Evolutionary conservation across 1,139 yeast species (phyloP), one percentile per base, ranked within the genome.

Genomic region (Tardiomyces depauwii): DNA sequence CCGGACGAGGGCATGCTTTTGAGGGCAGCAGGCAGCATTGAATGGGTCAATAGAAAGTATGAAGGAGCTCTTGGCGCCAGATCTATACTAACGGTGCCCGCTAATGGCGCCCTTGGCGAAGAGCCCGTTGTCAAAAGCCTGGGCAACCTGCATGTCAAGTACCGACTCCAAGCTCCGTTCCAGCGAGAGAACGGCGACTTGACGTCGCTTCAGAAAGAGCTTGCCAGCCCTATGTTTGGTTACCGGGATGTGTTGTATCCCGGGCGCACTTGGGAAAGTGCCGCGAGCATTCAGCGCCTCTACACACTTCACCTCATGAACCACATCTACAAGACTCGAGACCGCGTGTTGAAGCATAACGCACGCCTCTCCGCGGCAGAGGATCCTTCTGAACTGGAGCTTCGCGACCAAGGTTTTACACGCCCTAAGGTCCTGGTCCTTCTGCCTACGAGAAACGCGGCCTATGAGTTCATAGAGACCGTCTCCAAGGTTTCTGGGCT

Each of bases 351-450:
- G 53, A 84, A 83, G 60, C 82, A 91, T 63, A 49, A 48, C 43
- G 42, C 48, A 9, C 43, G 40, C 18, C 18, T 51, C 12, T 46
- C 50, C 11, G 46, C 44, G 10, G 62, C 62, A 0, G 60, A 66
- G n/a, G 69, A 67, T 12, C 79, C 73, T 48, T 65, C 65, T 4
- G 70, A 67, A 16, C 67, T 72, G 28, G 96, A 87, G 56, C 72
- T 75, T 50, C 70, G 94, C 49, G 98, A 91, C 62, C 98, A 91
- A 63, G 97, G 98, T 14, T 93, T 88, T 60, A 89, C 96, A 0
- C 74, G 97, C 51, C 95, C 98, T 1, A 89, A 88, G 59, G 89
- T 83, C 1, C 68, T 91, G 47, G 78, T 91, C 5, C 65, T 91
- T 38, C 68, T 87, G 43, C 97, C 99, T 9, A 87, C 96, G 0